Conservation (phyloP, 2,329 filamentous ascomycete genomes). For the Fusarium sp. region DNA sequence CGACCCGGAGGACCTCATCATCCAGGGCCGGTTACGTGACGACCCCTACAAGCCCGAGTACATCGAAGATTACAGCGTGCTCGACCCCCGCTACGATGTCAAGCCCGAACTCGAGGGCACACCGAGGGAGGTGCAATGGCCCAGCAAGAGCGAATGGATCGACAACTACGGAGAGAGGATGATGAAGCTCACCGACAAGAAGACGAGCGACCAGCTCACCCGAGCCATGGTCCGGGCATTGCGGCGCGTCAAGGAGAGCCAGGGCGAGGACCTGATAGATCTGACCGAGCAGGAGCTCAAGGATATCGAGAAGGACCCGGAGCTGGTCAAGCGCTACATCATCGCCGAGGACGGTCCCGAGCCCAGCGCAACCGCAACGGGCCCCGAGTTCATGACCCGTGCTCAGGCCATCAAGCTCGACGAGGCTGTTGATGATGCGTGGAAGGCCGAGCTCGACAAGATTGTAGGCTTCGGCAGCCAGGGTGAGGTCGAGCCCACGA, state of each 20-base stretch:
- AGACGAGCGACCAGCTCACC: slow-evolving; percentile 56
- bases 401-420: slow-evolving; percentile 53
- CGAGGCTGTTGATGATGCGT: slow-evolving; percentile 52
- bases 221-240: slow-evolving; percentile 56
- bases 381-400: slow-evolving; percentile 47
- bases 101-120: slow-evolving; percentile 62
- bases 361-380: slow-evolving; percentile 41
- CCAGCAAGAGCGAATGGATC: slow-evolving; percentile 67
- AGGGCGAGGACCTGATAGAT: slow-evolving; percentile 58
- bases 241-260: slow-evolving; percentile 55
- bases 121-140: slow-evolving; percentile 66
- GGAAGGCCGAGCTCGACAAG: slow-evolving; percentile 53
- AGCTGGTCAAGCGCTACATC: slow-evolving; percentile 54
- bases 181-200: slow-evolving; percentile 55
- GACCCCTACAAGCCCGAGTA: slow-evolving; percentile 81
- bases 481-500: slow-evolving; percentile 48
- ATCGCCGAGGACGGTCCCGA: slow-evolving; percentile 47
- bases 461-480: slow-evolving; percentile 48
- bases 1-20: slow-evolving; percentile 76
- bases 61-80: slow-evolving; percentile 82
- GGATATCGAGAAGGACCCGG: slow-evolving; percentile 54
- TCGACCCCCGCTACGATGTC: slow-evolving; percentile 83
- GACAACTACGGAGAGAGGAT: slow-evolving; percentile 66
- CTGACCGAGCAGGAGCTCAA: slow-evolving; percentile 62
- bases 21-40: slow-evolving; percentile 75